phyloP scores from a whole-genome alignment of 192 early-diverging fungal species.

The Coemansia sp. region DNA sequence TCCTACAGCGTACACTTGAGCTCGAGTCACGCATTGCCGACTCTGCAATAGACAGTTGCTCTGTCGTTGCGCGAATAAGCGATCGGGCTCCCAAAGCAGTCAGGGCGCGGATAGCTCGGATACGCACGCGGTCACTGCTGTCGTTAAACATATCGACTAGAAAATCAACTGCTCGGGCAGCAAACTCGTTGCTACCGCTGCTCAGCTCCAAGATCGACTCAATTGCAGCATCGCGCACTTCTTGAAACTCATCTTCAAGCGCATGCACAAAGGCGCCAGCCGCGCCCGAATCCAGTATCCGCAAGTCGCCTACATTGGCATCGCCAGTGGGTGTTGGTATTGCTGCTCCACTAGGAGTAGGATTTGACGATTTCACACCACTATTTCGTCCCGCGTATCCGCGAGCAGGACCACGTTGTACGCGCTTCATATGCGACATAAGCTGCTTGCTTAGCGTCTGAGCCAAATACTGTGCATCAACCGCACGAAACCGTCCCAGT shows the following conservation, averaged over 20 bases:
- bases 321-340: conserved; percentile 69
- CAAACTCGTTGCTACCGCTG: conserved; percentile 67
- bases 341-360: not conserved
- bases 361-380: conserved; percentile 2
- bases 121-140: conserved; percentile 80
- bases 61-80: conserved; percentile 61
- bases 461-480: conserved; percentile 57
- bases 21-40: conserved; percentile 80
- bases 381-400: conserved; percentile 24
- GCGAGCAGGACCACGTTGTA: conserved; percentile 20
- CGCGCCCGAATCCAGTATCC: conserved; percentile 73
- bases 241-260: conserved; percentile 91
- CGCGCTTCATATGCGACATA: conserved; percentile 62
- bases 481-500: conserved; percentile 65
- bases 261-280: conserved; percentile 95
- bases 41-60: conserved; percentile 68
- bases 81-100: conserved; percentile 62
- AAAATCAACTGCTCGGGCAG: conserved; percentile 70
- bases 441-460: conserved; percentile 80
- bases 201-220: conserved; percentile 80
- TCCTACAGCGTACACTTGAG: conserved; percentile 60
- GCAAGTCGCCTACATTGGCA: conserved; percentile 43
- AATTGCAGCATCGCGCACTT: conserved; percentile 82
- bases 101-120: conserved; percentile 76
- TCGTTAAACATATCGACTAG: conserved; percentile 98